Base-by-base conservation (phyloP, 2,329 filamentous ascomycete species). In the Aureobasidium leucospermi region DNA sequence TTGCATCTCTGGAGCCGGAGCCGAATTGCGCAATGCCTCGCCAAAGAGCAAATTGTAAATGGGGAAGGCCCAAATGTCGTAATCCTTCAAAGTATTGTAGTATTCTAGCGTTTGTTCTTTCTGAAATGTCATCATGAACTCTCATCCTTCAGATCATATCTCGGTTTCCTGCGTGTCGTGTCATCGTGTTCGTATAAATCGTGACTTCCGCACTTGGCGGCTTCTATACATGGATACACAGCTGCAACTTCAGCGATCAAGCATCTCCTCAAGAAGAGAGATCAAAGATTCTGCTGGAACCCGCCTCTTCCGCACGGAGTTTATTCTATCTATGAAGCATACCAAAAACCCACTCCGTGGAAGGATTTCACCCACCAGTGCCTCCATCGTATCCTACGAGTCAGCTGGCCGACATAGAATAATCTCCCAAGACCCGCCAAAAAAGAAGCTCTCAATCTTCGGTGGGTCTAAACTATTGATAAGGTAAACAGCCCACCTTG, bases 1-100 rank as follows among this genome's bases (percentile, higher is more conserved):
- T 67, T 89, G 88, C 62, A 95, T 96, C 71, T 84, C 84, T 29
- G 89, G 88, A 19, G 91, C 86, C 6, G 91, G 88, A 32, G 90
- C 84, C 2, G 90, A 96, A 79, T 78, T 96, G 66, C 69, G 86
- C 58, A 75, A 75, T 61, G 74, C 71, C 46, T 72, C 71, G 10
- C 73, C 71, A 10, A 79, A 78, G 72, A 71, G 75, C 55, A 83
- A 80, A 68, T 67, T 83, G 73, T 83, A 68, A 59, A 23, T 23
- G 23, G 23, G 3, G 23, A 23, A 23, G 23, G 23, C 23, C 23
- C 32, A 62, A 60, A 58, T 19, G 31, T 46, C 34, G 42, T 56
- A 34, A 31, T 38, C 23, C 23, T 23, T 4, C 43, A 43, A 47
- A 31, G 38, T 43, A 48, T 39, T 58, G 43, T 48, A 58, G 55